Evolutionary conservation across 169 alveolate species (phyloP).

Genomic region (Besnoitia besnoiti): DNA sequence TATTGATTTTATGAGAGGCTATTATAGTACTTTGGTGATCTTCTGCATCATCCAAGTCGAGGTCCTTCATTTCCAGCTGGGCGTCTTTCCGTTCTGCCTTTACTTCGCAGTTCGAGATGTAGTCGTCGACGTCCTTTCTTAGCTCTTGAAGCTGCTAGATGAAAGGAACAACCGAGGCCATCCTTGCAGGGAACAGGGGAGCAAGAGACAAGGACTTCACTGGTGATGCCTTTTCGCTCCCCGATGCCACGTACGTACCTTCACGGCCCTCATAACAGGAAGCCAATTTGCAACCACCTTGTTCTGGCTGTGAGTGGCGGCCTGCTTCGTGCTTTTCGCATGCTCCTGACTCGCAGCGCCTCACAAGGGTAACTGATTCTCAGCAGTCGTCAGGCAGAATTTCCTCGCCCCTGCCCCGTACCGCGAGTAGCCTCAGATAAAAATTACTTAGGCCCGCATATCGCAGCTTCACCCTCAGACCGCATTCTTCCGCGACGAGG

Average conservation of each 20-base stretch:
- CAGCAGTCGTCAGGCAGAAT: background rate
- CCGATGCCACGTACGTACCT: background rate
- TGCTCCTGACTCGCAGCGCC: background rate
- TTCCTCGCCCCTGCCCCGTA: background rate
- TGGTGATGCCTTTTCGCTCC: no score
- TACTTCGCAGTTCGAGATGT: background rate
- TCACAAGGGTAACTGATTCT: background rate
- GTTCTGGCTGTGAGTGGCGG: background rate
- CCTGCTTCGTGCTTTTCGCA: background rate
- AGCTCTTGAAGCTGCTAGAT: background rate
- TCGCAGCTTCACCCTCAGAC: background rate
- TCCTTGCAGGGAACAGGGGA: background rate
- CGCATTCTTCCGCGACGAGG: background rate
- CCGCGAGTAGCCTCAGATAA: no score
- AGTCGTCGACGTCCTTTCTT: background rate
- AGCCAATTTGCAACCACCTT: background rate
- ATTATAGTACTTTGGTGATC: background rate
- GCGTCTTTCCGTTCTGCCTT: constrained; percentile 81
- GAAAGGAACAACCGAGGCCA: background rate
- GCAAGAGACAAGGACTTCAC: no score
- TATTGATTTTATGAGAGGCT: background rate
- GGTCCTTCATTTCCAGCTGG: constrained; percentile 86
- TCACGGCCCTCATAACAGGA: background rate
- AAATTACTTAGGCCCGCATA: no score
- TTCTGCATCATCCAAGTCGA: constrained; percentile 83